A percentile compares a stretch with the other conserved stretches of the same genome.
Conservation (phyloP, 1,139 yeast species). For the Meyerozyma elateridarum region DNA sequence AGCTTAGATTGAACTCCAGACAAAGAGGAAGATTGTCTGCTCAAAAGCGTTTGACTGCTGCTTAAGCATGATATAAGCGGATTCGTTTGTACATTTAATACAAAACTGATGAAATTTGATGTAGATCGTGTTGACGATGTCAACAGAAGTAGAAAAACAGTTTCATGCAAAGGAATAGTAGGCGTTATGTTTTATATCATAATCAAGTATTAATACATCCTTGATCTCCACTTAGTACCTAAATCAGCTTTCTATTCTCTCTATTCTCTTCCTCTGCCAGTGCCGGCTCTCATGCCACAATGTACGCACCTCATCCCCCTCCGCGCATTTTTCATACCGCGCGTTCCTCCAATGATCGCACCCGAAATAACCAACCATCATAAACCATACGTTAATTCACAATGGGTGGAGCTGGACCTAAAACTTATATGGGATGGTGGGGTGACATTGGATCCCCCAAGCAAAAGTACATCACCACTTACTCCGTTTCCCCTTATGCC, state of each 20-base stretch:
- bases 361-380: conserved; percentile 1
- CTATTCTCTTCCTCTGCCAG: neutral
- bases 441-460: conserved; percentile 80
- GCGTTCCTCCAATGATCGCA: conserved; percentile 4
- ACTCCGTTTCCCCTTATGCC: conserved; percentile 90
- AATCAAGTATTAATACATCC: no score
- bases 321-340: no score
- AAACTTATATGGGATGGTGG: conserved; percentile 97
- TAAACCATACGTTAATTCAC: conserved; percentile 7
- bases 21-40: conserved; percentile 90
- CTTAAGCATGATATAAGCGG: conserved; percentile 18
- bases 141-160: no score
- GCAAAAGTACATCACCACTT: conserved; percentile 81
- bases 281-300: conserved; percentile 1
- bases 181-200: no score
- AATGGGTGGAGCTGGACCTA: conserved; percentile 73
- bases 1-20: conserved; percentile 79
- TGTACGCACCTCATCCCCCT: conserved; percentile 3
- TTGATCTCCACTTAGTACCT: no score
- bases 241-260: neutral
- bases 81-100: no score
- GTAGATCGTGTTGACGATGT: no score
- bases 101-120: no score
- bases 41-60: conserved; percentile 59
- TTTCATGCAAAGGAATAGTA: no score